These are phyloP conservation scores for Aspergillus neotritici DNA, from an alignment of 2,329 filamentous ascomycete genomes.

Conservation along the genomic window DNA sequence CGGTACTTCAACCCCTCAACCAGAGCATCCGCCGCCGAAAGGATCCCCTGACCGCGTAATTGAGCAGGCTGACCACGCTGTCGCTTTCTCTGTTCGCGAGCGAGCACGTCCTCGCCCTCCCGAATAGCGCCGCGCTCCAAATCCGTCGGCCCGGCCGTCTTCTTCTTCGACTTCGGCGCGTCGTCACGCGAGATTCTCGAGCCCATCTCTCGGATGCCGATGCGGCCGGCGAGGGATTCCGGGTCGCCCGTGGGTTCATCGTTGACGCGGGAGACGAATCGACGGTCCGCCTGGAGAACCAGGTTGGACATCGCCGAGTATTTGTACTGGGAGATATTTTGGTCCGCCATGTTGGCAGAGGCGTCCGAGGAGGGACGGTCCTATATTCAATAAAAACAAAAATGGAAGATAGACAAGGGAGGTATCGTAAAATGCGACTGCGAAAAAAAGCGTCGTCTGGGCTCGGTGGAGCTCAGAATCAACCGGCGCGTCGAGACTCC, in stretches of 20 bases:
- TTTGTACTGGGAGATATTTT: constrained; percentile 89
- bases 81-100: constrained; percentile 78
- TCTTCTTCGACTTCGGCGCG: constrained; percentile 76
- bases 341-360: constrained; percentile 58
- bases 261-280: constrained; percentile 84
- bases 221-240: constrained; percentile 88
- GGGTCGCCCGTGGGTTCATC: constrained; percentile 97
- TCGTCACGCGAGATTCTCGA: constrained; percentile 71
- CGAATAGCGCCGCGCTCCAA: constrained; percentile 69
- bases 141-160: constrained; percentile 57
- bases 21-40: constrained; percentile 76
- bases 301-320: constrained; percentile 99
- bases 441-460: constrained; percentile 17
- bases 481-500: constrained; percentile 30
- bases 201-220: constrained; percentile 94
- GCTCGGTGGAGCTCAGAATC: constrained; percentile 31
- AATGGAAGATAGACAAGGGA: constrained; percentile 16
- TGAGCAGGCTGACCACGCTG: constrained; percentile 69
- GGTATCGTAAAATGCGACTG: constrained; percentile 22
- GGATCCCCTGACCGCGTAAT: constrained; percentile 66
- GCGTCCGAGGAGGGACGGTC: too few relatives aligned
- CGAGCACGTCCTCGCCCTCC: constrained; percentile 77
- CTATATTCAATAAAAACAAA: constrained; percentile 7
- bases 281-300: constrained; percentile 98
- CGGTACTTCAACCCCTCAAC: constrained; percentile 90